Evolutionary conservation across 1,284 basidiomycete genomes (phyloP).

Genomic region (Meripilus lineatus): DNA sequence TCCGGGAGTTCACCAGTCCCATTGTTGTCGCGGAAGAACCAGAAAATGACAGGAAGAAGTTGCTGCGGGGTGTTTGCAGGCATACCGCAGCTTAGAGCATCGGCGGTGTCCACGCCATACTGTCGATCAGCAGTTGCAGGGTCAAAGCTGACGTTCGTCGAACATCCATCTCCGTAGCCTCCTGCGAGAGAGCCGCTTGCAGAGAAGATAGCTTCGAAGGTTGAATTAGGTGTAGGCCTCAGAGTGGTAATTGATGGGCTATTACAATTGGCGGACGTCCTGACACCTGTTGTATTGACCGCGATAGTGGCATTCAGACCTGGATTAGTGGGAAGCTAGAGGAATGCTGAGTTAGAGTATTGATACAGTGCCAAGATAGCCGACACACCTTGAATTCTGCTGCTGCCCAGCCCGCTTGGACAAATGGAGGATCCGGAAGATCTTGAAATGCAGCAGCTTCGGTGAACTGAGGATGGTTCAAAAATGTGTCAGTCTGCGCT

Average conservation of each 20-base stretch:
- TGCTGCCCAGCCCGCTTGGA: conserved; percentile 43
- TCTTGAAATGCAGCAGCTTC: conserved; percentile 40
- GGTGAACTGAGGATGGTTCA: conserved; percentile 32
- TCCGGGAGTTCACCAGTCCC: conserved; percentile 19
- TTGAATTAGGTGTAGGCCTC: conserved; percentile 16
- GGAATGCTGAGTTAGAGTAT: conserved; percentile 1
- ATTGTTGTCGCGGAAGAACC: conserved; percentile 38
- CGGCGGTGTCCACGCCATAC: conserved; percentile 36
- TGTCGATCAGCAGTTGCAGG: conserved; percentile 36
- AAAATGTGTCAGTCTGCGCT: too few relatives aligned
- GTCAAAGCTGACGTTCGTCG: conserved; percentile 31
- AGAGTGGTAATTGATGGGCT: conserved; percentile 26
- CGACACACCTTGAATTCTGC: conserved; percentile 41
- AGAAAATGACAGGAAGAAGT: conserved; percentile 59
- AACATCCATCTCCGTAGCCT: conserved; percentile 41
- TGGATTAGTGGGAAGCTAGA: conserved; percentile 33
- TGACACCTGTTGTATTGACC: conserved; percentile 50
- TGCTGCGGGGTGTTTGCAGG: conserved; percentile 26
- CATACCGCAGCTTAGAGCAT: conserved; percentile 33
- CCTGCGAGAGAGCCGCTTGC: conserved; percentile 37
- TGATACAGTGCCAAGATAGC: conserved; percentile 1
- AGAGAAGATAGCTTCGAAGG: too few relatives aligned
- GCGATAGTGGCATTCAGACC: conserved; percentile 47
- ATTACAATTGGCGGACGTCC: conserved; percentile 42
- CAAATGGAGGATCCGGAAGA: conserved; percentile 50